These are phyloP conservation scores for Chenopodium quinoa DNA, from an alignment of 148 eudicot genomes.

Conservation along the genomic window DNA sequence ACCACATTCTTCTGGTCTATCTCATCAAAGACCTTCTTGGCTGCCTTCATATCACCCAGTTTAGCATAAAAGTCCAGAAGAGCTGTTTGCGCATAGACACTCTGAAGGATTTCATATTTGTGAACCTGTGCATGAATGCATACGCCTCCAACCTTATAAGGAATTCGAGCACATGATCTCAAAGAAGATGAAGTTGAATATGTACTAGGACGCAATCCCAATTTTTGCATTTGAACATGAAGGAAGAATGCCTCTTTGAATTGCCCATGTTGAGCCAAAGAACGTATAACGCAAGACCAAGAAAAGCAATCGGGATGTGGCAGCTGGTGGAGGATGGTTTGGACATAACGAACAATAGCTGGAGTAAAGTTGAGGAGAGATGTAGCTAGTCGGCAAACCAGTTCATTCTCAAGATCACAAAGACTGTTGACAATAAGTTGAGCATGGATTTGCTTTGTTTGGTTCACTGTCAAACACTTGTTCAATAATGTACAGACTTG, in stretches of 20 bases:
- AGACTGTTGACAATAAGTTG: slow-evolving; percentile 44
- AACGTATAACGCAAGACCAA: slow-evolving; percentile 49
- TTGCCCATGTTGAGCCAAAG: slow-evolving; percentile 43
- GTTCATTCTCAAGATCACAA: slow-evolving; percentile 34
- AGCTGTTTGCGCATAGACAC: slow-evolving; percentile 73
- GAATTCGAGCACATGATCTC: slow-evolving; percentile 63
- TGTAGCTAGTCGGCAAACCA: slow-evolving; percentile 37
- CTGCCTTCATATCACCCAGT: slow-evolving; percentile 48
- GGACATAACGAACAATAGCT: slow-evolving; percentile 31
- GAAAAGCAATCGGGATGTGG: slow-evolving; percentile 43
- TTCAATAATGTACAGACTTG: slow-evolving; percentile 39
- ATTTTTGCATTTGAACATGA: slow-evolving; percentile 48
- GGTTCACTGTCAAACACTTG: slow-evolving; percentile 39
- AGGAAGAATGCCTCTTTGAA: slow-evolving; percentile 57
- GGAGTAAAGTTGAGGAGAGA: slow-evolving; percentile 28
- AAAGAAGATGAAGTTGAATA: slow-evolving; percentile 59
- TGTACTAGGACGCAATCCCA: slow-evolving; percentile 44
- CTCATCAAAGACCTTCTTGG: slow-evolving; percentile 63
- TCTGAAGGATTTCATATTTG: slow-evolving; percentile 45
- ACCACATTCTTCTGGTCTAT: slow-evolving; percentile 62
- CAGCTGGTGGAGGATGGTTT: slow-evolving; percentile 38
- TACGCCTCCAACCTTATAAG: slow-evolving; percentile 43
- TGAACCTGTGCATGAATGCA: slow-evolving; percentile 67
- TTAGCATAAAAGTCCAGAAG: slow-evolving; percentile 72
- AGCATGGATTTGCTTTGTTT: slow-evolving; percentile 70